Conservation (phyloP, 2,329 filamentous ascomycete species). For the Colletotrichum agaves region DNA sequence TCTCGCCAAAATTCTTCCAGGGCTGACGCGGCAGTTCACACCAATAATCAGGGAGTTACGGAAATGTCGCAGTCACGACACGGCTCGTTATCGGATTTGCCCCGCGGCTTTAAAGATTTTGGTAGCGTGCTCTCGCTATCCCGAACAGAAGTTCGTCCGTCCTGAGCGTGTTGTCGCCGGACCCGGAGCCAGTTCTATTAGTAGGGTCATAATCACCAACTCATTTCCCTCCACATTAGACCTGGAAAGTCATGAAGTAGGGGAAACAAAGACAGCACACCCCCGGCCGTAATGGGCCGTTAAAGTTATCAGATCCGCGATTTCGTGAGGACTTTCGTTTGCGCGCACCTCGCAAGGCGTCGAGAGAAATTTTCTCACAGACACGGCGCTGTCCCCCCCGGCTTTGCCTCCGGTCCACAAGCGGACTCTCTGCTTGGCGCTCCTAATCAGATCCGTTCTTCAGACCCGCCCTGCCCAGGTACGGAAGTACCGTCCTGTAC, state of each 20-base stretch:
- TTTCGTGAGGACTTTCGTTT: constrained; percentile 7
- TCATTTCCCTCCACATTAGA: background rate
- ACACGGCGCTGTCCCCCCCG: constrained; percentile 12
- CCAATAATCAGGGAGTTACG: constrained; percentile 1
- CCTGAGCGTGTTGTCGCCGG: background rate
- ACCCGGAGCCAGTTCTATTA: background rate
- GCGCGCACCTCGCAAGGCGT: background rate
- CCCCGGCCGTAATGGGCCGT: constrained; percentile 6
- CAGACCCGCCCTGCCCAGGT: background rate
- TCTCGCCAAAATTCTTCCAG: background rate
- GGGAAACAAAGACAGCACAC: background rate
- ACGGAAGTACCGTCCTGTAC: constrained; percentile 22
- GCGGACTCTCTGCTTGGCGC: constrained; percentile 28
- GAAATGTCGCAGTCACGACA: constrained; percentile 31
- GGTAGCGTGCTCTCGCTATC: background rate
- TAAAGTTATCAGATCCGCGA: constrained; percentile 36
- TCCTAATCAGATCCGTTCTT: constrained; percentile 33
- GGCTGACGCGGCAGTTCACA: constrained; percentile 31
- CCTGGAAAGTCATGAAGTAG: background rate
- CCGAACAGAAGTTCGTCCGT: background rate
- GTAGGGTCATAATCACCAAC: constrained; percentile 5
- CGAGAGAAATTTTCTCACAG: constrained; percentile 8
- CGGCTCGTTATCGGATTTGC: background rate
- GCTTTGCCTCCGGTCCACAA: constrained; percentile 28
- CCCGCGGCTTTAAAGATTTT: constrained; percentile 1